Percentiles rank a stretch among this genome's conserved stretches.
These are phyloP conservation scores for Elongisporangium prolatum DNA, from an alignment of 352 stramenopile species.

Conservation along the genomic window DNA sequence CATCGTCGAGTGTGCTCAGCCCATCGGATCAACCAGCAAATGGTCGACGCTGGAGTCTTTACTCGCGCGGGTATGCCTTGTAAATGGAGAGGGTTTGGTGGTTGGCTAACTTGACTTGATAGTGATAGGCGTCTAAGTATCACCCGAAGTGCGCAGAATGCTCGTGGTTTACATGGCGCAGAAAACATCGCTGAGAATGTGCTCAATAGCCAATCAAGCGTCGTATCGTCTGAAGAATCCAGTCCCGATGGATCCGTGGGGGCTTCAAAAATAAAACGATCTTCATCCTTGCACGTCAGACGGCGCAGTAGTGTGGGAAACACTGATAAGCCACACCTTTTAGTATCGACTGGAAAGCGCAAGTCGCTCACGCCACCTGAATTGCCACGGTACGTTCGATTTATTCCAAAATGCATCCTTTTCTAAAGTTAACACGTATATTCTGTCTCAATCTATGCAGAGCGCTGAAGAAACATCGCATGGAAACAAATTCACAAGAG, in stretches of 20 bases:
- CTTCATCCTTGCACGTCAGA: neutral
- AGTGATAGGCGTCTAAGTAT: neutral
- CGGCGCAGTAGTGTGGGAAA: neutral
- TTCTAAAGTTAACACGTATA: no score
- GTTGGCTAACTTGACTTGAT: neutral
- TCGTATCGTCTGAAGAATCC: neutral
- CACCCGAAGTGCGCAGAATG: neutral
- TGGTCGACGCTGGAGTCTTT: conserved; percentile 62
- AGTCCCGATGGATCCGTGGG: neutral
- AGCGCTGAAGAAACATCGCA: neutral
- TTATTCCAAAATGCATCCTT: neutral
- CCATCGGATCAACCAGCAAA: conserved; percentile 38
- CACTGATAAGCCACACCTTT: neutral
- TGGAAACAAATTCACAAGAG: neutral
- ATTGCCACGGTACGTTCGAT: neutral
- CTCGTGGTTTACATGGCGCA: neutral
- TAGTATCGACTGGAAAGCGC: neutral
- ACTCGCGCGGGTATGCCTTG: conserved; percentile 43
- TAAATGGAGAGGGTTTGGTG: neutral
- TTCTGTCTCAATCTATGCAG: neutral
- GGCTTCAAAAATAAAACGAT: neutral
- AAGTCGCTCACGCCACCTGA: neutral
- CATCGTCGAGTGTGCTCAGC: conserved; percentile 18
- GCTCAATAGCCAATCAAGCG: neutral
- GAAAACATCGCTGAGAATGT: neutral